Base-by-base conservation (phyloP, 2,329 filamentous ascomycete species). In the Phialophora expanda region DNA sequence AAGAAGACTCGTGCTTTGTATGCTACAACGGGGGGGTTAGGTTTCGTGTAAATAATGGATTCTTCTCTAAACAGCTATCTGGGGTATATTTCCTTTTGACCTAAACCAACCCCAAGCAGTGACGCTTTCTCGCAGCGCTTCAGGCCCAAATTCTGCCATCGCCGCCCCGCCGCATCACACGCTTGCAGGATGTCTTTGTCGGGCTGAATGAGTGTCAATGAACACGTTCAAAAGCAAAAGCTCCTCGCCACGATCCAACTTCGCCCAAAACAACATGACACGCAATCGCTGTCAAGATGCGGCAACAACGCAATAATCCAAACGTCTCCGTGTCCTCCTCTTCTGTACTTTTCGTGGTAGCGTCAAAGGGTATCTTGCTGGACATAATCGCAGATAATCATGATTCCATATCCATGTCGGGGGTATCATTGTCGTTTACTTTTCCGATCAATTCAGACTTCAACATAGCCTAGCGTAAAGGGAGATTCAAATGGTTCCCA, bases 361-460 rank as follows among this genome's bases (percentile, higher is more conserved):
- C 64, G 66, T 68, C 53, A 71, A 70, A 67, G 70, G 70, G 70
- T 72, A 72, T 72, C 69, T 70, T 64, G 70, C 70, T 71, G 66
- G 67, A 70, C 67, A 67, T 69, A 69, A 69, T 64, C 64, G 65
- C 61, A 70, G 64, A 66, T 67, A 68, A 68, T 68, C 67, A 71
- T 72, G 67, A 65, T 67, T 70, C 66, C 64, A 65, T 67, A 70
- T 66, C 64, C 53, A 58, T 70, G 55, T 67, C 62, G 53, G 62
- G 62, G 70, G 70, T 72, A 72, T 72, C 70, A 64, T 68, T 66
- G 62, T 66, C 61, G 58, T 66, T 66, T 65, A 59, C 53, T 58
- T 66, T 66, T 64, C 53, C 58, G 62, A 65, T 63, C 60, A 65
- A 60, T 59, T 66, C 48, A 67, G 64, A 69, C 67, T 66, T 67